Evolutionary conservation across 2,329 filamentous ascomycete genomes (phyloP).

Genomic region (Neonectria neomacrospora): DNA sequence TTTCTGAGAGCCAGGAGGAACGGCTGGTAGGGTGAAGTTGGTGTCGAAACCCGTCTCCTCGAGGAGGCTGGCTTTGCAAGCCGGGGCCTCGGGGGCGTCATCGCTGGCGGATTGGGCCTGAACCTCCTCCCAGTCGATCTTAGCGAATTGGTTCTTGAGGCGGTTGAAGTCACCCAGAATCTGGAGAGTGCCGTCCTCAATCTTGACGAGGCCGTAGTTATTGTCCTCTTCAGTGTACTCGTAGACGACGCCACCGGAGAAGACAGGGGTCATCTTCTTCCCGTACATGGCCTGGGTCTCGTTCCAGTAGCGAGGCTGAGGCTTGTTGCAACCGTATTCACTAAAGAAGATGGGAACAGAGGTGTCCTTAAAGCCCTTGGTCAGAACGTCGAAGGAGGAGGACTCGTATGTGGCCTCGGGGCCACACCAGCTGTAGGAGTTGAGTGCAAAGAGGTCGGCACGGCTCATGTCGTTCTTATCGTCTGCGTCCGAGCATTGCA

Average conservation of each 20-base stretch:
- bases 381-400: conserved; percentile 71
- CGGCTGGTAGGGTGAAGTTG: conserved; percentile 80
- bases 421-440: conserved; percentile 77
- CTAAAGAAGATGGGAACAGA: conserved; percentile 84
- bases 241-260: conserved; percentile 84
- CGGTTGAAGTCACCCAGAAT: conserved; percentile 76
- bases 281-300: conserved; percentile 81
- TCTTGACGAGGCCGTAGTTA: conserved; percentile 71
- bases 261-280: conserved; percentile 71
- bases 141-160: conserved; percentile 78
- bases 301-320: conserved; percentile 77
- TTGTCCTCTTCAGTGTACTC: conserved; percentile 80
- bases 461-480: conserved; percentile 69
- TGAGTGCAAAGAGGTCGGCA: conserved; percentile 81
- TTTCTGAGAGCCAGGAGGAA: conserved; percentile 73
- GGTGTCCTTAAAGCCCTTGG: conserved; percentile 71
- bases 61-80: conserved; percentile 76
- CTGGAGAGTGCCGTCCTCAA: conserved; percentile 67
- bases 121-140: conserved; percentile 76
- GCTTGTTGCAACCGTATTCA: conserved; percentile 82
- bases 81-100: conserved; percentile 63
- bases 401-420: conserved; percentile 68
- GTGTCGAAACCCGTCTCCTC: conserved; percentile 73
- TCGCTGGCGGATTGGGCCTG: conserved; percentile 69
- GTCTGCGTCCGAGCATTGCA: conserved; percentile 71